Evolutionary conservation across 2,329 filamentous ascomycete genomes (phyloP), one percentile per base, ranked within the genome.

Genomic region (Trichoderma brevicompactum): DNA sequence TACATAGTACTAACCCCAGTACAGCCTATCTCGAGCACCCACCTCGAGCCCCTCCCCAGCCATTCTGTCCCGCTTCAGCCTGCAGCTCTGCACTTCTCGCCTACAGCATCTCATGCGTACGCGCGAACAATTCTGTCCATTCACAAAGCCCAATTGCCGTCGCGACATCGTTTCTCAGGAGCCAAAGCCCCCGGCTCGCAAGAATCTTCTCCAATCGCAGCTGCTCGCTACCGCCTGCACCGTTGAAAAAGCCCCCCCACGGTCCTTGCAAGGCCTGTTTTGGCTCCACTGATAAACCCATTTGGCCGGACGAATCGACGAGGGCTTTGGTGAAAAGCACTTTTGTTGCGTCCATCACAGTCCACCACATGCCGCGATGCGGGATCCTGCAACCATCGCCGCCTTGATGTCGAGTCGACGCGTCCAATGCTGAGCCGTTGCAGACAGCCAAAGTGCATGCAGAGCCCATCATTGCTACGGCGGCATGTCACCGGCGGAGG

Each of bases 201-300:
- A 38, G 28, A 41, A 34, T 34, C 12, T 38, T 19, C 40, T 19
- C 59, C 59, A 61, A 50, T 62, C 46, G 36, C 17, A 10, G 23
- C 48, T 36, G 17, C 48, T 62, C 38, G 59, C 38, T 62, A 53
- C 59, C 36, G 38, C 48, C 59, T 19, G 19, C 44, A 17, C 58
- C 58, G 36, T 38, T 38, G 36, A 38, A 38, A 38, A 6, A 3
- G 36, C 36, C 36, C 36, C 9, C 36, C 36, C 36, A 28, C 32
- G 44, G 44, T 12, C 44, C 13, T 48, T 50, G 58, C 15, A 17
- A 17, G 10, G 36, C 32, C 58, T 40, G 34, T 44, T 19, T 15
- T 19, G 40, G 48, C 34, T 62, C 59, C 48, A 62, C 59, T 62
- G 59, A 53, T 62, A 62, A 44, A 38, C 46, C 58, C 44, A n/a